phyloP scores from a whole-genome alignment of 495 filamentous ascomycete genomes.

The Daldinia concentrica region DNA sequence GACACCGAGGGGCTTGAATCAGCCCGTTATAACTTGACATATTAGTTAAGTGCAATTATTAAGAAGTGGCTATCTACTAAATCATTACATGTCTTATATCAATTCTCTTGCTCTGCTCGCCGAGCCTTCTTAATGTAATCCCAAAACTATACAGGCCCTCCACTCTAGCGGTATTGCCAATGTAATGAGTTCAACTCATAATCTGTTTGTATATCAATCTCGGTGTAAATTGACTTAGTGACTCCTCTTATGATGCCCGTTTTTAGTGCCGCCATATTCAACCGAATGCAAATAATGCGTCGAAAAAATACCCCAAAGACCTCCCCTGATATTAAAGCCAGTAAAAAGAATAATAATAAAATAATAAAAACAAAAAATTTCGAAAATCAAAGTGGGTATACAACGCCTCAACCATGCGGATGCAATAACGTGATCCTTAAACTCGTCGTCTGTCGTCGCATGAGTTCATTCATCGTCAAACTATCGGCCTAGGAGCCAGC shows the following conservation, averaged over 20 bases:
- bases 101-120: conserved; percentile 11
- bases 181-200: conserved; percentile 14
- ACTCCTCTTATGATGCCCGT: conserved; percentile 3
- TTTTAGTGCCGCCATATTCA: conserved; percentile 6
- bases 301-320: not conserved
- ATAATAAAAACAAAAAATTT: no score
- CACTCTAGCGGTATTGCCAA: conserved; percentile 36
- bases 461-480: conserved; percentile 33
- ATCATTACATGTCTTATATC: conserved; percentile 27
- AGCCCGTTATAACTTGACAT: not conserved
- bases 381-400: conserved; percentile 43
- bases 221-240: conserved; percentile 3
- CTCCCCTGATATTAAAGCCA: not conserved
- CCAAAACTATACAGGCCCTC: conserved; percentile 19
- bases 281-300: conserved; percentile 6
- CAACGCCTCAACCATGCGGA: conserved; percentile 43
- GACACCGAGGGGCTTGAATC: not conserved
- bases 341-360: not conserved
- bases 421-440: conserved; percentile 34
- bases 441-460: conserved; percentile 30
- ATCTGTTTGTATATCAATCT: conserved; percentile 19
- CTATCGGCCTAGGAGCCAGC: conserved; percentile 44
- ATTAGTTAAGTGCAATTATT: conserved; percentile 25
- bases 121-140: conserved; percentile 18
- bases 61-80: conserved; percentile 29